Percentiles rank a stretch among this genome's conserved stretches.
phyloP scores from a whole-genome alignment of 2,329 filamentous ascomycete genomes.

The Plectosphaerella plurivora region DNA sequence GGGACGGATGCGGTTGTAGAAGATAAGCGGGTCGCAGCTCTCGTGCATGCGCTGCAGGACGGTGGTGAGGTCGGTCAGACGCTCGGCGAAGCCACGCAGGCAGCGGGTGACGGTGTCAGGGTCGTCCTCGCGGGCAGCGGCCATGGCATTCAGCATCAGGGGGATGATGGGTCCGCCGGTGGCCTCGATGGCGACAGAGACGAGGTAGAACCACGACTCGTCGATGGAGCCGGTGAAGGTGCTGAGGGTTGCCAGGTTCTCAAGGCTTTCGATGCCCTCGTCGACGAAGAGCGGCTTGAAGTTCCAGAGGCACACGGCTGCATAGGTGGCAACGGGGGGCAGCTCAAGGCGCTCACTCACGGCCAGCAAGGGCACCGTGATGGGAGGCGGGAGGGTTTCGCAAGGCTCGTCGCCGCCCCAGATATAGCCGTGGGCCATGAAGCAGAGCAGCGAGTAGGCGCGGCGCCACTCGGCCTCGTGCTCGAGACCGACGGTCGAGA shows the following conservation, averaged over 20 bases:
- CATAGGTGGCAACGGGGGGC: slow-evolving; percentile 90
- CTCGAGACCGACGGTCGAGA: slow-evolving; percentile 77
- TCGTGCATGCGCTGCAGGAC: slow-evolving; percentile 90
- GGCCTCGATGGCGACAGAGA: slow-evolving; percentile 93
- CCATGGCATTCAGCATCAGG: slow-evolving; percentile 83
- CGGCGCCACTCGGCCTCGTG: slow-evolving; percentile 88
- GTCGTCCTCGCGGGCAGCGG: slow-evolving; percentile 70
- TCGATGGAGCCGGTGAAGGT: slow-evolving; percentile 94
- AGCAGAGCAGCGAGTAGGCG: slow-evolving; percentile 84
- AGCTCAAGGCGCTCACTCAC: slow-evolving; percentile 77
- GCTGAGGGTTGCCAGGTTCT: slow-evolving; percentile 81
- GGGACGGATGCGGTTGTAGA: slow-evolving; percentile 94
- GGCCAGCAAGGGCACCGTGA: slow-evolving; percentile 77
- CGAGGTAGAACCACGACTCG: slow-evolving; percentile 97
- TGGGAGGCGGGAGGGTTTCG: slow-evolving; percentile 72
- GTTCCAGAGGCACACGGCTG: slow-evolving; percentile 91
- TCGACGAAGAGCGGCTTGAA: slow-evolving; percentile 86
- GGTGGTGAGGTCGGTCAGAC: slow-evolving; percentile 75
- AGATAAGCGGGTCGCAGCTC: slow-evolving; percentile 87
- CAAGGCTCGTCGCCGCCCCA: slow-evolving; percentile 86
- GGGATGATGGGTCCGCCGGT: slow-evolving; percentile 82
- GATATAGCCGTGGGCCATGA: slow-evolving; percentile 92
- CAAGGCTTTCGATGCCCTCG: slow-evolving; percentile 75
- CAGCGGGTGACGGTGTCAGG: slow-evolving; percentile 67
- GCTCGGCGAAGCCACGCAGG: slow-evolving; percentile 79